phyloP scores from a whole-genome alignment of 345 rosid genomes.

The Salix brachista region DNA sequence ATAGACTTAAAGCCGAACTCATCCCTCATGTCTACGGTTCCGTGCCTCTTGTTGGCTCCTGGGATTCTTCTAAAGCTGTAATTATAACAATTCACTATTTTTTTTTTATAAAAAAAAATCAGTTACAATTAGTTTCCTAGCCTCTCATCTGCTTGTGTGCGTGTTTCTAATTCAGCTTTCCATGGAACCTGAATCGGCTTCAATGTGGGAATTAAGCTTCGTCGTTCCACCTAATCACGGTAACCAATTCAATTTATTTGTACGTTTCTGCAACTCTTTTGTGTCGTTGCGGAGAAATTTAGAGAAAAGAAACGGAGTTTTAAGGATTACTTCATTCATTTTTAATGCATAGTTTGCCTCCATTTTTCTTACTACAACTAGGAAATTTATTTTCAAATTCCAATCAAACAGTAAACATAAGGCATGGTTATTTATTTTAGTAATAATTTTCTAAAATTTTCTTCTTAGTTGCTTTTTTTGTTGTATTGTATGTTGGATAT shows the following conservation, averaged over 20 bases:
- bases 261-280: background rate
- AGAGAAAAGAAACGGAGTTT: background rate
- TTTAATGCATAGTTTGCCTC: background rate
- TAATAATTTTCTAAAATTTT: background rate
- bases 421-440: no score
- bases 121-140: background rate
- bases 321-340: background rate
- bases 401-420: background rate
- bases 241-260: conserved; percentile 6
- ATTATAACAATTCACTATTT: background rate
- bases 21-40: conserved; percentile 94
- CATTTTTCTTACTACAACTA: background rate
- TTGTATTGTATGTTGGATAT: conserved; percentile 2
- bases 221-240: conserved; percentile 99
- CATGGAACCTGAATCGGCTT: conserved; percentile 87
- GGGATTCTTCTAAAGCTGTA: conserved; percentile 95
- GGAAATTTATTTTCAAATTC: background rate
- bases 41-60: conserved; percentile 81
- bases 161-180: conserved; percentile 46
- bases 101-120: background rate
- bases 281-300: conserved; percentile 7
- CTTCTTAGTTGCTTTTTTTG: background rate
- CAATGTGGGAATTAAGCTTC: conserved; percentile 86
- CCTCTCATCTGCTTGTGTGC: background rate
- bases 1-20: conserved; percentile 72